These are phyloP conservation scores for Ramalina peruviana DNA, from an alignment of 495 filamentous ascomycete species.

Conservation along the genomic window DNA sequence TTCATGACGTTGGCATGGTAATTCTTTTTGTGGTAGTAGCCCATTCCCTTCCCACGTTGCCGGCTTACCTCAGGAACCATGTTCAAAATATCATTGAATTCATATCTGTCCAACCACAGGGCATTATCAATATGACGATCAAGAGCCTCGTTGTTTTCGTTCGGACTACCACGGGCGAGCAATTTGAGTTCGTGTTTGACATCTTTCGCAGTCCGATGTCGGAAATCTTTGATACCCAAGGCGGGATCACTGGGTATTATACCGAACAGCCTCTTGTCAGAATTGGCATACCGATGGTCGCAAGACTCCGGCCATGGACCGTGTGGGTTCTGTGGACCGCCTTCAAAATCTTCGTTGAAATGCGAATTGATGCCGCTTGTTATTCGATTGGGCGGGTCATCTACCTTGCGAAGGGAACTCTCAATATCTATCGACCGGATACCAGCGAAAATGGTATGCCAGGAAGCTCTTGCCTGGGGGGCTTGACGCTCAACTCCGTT, in stretches of 20 bases:
- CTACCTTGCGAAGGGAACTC: background rate
- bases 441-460: background rate
- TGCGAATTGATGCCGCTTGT: background rate
- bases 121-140: background rate
- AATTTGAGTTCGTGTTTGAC: background rate
- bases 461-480: too few relatives aligned
- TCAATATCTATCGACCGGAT: background rate
- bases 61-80: conserved; percentile 1
- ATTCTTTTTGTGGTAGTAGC: conserved; percentile 1
- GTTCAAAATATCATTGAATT: background rate
- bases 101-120: background rate
- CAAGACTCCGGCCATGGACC: background rate
- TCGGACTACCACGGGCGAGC: background rate
- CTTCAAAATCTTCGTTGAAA: background rate
- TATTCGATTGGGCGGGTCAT: background rate
- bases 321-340: background rate
- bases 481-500: too few relatives aligned
- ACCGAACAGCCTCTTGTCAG: conserved; percentile 15
- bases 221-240: conserved; percentile 1
- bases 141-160: background rate
- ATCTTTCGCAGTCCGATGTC: conserved; percentile 5
- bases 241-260: conserved; percentile 7
- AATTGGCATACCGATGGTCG: background rate
- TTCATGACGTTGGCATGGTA: conserved; percentile 22
- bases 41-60: background rate